Conservation (phyloP, 2,329 filamentous ascomycete species). For the Botrytis medusae region DNA sequence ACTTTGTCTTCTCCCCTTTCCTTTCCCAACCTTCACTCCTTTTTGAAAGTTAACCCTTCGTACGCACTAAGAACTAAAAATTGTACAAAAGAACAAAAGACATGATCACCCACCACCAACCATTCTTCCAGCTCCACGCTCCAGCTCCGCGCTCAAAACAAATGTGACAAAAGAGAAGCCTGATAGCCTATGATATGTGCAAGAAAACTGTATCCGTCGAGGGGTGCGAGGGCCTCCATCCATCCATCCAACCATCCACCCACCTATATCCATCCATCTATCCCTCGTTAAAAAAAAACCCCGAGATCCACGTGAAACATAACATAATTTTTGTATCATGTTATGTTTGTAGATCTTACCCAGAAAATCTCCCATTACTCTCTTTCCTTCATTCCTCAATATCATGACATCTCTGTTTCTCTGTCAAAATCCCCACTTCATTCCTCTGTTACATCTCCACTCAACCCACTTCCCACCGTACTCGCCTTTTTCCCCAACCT, state of each 20-base stretch:
- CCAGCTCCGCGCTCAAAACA: neutral
- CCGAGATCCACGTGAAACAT: neutral
- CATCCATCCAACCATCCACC: neutral
- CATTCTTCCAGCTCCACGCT: conserved; percentile 2
- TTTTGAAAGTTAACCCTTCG: neutral
- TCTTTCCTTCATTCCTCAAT: neutral
- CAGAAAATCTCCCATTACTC: conserved; percentile 7
- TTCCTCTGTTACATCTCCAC: conserved; percentile 32
- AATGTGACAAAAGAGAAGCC: conserved; percentile 11
- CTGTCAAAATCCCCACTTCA: neutral
- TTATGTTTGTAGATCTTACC: conserved; percentile 7
- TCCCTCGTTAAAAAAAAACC: neutral
- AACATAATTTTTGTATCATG: neutral
- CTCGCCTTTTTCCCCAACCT: conserved; percentile 42
- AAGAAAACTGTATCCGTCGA: conserved; percentile 6
- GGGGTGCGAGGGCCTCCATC: neutral
- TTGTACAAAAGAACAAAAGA: neutral
- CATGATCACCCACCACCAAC: neutral
- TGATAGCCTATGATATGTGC: conserved; percentile 10
- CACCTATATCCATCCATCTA: neutral
- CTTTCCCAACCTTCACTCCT: neutral
- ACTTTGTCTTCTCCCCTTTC: neutral
- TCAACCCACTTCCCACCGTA: conserved; percentile 37
- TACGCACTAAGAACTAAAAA: neutral
- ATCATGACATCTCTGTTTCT: neutral